Base-by-base conservation (phyloP, 1,284 basidiomycete species). In the Malassezia psittaci region DNA sequence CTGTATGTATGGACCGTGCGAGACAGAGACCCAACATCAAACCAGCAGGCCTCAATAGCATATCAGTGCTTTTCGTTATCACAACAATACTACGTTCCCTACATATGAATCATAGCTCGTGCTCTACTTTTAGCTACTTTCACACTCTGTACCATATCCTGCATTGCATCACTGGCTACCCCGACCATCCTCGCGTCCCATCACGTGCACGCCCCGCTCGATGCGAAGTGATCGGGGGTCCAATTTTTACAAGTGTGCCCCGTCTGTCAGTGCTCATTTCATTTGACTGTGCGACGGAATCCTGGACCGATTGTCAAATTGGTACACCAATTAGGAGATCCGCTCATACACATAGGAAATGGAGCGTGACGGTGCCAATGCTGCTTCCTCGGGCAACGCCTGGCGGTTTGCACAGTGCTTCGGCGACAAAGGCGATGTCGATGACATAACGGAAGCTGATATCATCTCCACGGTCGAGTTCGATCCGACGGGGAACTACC, bases 341-440 rank as follows among this genome's bases (percentile, higher is more conserved):
- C 24, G 7, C 7, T 29, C 7, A 7, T 29, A 29, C 24, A 19
- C 9, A 21, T 13, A 50, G 4, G 37, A 18, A 49, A 64, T 65
- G 50, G 72, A 74, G 21, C 65, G 66, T 50, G 69, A 74, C 34
- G 48, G 32, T 13, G 40, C 13, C 34, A 35, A 40, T 13, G 34
- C 44, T 12, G 54, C 37, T n/a, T 29, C 54, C 45, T 64, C 72
- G 13, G 72, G 70, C 9, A 68, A 67, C 33, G 69, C 69, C 74
- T 98, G 94, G 94, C 85, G 91, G 70, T 99, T 99, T 77, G 94
- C 94, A 52, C 94, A 99, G 77, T 98, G 94, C 79, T 99, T 99
- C 77, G 94, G 94, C 69, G 74, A 76, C 55, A 76, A 77, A 64
- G 76, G 75, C 36, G 76, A 98, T 76, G 93, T 98, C 32, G 94